Evolutionary conservation across 148 eudicot genomes (phyloP).

Genomic region (Chenopodium berlandieri): DNA sequence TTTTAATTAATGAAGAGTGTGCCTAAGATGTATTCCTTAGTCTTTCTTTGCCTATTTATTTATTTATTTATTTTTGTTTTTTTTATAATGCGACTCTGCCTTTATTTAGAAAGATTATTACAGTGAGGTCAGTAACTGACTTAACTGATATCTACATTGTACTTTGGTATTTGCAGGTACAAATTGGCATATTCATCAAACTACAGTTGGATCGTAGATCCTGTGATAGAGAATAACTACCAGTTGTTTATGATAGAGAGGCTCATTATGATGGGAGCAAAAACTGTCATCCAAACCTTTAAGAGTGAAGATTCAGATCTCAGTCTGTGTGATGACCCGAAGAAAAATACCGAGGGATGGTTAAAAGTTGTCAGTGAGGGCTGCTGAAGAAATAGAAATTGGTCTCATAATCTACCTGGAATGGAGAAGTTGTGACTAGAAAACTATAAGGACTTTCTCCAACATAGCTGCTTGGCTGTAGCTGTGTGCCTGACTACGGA

Average conservation of each 20-base stretch:
- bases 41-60: not conserved
- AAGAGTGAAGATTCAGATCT: slow-evolving; percentile 70
- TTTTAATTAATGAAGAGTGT: not conserved
- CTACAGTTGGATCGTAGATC: slow-evolving; percentile 67
- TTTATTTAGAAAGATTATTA: too few species aligned
- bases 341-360: slow-evolving; percentile 81
- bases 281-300: slow-evolving; percentile 67
- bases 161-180: slow-evolving; percentile 47
- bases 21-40: not conserved
- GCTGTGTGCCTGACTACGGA: not conserved
- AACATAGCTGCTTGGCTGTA: not conserved
- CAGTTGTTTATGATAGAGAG: slow-evolving; percentile 93
- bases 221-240: slow-evolving; percentile 81
- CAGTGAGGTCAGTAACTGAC: too few species aligned
- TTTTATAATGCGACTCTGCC: too few species aligned
- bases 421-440: not conserved
- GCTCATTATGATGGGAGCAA: slow-evolving; percentile 84
- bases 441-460: not conserved
- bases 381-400: slow-evolving; percentile 33
- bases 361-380: slow-evolving; percentile 59
- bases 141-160: not conserved
- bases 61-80: too few species aligned
- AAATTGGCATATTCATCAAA: slow-evolving; percentile 89
- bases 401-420: not conserved
- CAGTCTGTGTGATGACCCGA: slow-evolving; percentile 84